These are phyloP conservation scores for Fragilariopsis cylindrus DNA, from an alignment of 108 stramenopile species.

Conservation along the genomic window DNA sequence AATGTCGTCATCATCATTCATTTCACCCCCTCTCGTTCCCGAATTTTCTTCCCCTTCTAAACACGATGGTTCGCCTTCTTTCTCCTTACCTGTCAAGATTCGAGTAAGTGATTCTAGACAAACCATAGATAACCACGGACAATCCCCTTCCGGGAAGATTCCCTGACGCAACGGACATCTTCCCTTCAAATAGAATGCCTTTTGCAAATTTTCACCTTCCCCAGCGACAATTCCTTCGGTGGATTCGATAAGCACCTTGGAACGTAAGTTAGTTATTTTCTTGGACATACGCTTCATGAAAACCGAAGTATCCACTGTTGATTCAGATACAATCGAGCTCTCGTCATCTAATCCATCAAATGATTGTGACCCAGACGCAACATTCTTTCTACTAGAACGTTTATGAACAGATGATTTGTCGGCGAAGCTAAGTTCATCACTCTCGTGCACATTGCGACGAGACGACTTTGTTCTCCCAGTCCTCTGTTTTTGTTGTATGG, in stretches of 20 bases:
- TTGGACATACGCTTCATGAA: neutral
- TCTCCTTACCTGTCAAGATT: conserved; percentile 63
- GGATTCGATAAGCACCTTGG: conserved; percentile 1
- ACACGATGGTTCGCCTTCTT: conserved; percentile 36
- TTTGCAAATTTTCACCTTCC: neutral
- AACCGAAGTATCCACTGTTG: neutral
- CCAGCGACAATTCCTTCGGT: neutral
- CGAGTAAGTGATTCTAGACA: conserved; percentile 56
- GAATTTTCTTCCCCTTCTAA: conserved; percentile 25
- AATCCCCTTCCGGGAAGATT: conserved; percentile 6
- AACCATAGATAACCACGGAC: conserved; percentile 21
- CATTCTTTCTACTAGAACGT: neutral
- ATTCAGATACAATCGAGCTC: conserved; percentile 4
- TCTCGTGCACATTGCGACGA: neutral
- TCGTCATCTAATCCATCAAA: neutral
- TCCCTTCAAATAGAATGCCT: neutral
- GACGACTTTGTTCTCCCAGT: neutral
- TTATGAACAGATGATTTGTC: neutral
- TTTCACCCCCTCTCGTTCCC: neutral
- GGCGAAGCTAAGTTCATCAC: conserved; percentile 13
- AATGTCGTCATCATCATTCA: conserved; percentile 20
- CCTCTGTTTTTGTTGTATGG: neutral
- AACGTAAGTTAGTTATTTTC: conserved; percentile 4
- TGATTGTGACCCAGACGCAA: too few relatives aligned
- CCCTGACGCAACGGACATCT: neutral